Evolutionary conservation across 129 eudicot genomes (phyloP), one percentile per base, ranked within the genome.

Genomic region (Artemisia argyi): DNA sequence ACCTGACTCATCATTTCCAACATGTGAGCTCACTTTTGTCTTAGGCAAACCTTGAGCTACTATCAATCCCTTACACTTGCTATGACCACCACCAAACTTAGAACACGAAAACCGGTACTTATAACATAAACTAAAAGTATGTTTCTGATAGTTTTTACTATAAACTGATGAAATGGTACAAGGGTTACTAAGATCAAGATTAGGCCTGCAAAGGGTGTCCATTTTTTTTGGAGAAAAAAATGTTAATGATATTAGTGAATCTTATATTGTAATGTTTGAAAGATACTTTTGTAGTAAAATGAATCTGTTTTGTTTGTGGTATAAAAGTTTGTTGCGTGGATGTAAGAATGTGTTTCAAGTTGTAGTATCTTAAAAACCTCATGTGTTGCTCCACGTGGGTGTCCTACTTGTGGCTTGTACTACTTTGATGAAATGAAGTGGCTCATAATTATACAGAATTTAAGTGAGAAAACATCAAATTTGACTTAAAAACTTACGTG

Each of bases 181-280:
- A 63, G 80, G 64, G 20, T 63, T 57, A 24, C 53, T 81, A 58
- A 78, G 82, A 77, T 90, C 85, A 63, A 90, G 83, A 54, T 51
- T 82, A 16, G 76, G 50, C 75, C 77, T 73, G 69, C 67, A 72
- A 3, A 89, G 65, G 19, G 84, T 76, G 58, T 76, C 77, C 96
- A 90, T 89, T 20, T 24, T 20, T 3, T 14, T 42, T 1, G 11
- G 51, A 50, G 15, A 35, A 65, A 52, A 50, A 44, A 35, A 49
- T 62, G 18, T 2, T 20, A 9, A 11, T 71, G 59, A 77, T 69
- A 20, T 52, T 39, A 22, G 28, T 61, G 81, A 77, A 77, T 77
- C 50, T 61, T 68, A 14, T 42, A 52, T 35, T 16, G 66, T 13
- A 12, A 60, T 9, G 74, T 56, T 55, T 48, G 59, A 11, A 77